Percentiles rank a stretch among this genome's conserved stretches.
Conservation (phyloP, 2,329 filamentous ascomycete species). For the Fusarium praegraminearum region DNA sequence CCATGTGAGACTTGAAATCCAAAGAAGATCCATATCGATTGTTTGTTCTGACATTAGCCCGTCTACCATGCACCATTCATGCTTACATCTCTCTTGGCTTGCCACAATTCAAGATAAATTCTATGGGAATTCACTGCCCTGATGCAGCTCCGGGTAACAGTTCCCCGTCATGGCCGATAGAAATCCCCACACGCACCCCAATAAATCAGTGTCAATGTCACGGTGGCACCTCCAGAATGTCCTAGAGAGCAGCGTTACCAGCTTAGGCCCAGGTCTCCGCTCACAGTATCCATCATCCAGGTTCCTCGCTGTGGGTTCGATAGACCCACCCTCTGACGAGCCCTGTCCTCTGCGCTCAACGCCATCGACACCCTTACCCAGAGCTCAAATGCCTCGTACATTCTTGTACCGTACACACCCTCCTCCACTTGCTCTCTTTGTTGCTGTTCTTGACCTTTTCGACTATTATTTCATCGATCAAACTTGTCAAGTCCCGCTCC, state of each 20-base stretch:
- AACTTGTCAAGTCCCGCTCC: constrained; percentile 41
- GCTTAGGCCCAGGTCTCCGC: constrained; percentile 14
- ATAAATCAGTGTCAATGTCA: constrained; percentile 31
- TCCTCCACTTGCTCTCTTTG: constrained; percentile 40
- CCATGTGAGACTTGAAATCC: not conserved
- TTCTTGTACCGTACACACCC: constrained; percentile 25
- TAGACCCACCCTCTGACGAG: constrained; percentile 39
- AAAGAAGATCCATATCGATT: not conserved
- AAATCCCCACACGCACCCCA: constrained; percentile 34
- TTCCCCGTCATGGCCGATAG: constrained; percentile 16
- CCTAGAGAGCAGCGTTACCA: not conserved
- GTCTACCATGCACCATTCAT: not conserved
- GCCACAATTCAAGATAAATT: not conserved
- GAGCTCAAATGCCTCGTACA: constrained; percentile 33
- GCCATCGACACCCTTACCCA: constrained; percentile 37
- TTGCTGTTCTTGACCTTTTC: constrained; percentile 21
- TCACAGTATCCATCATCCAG: constrained; percentile 39
- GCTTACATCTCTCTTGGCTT: constrained; percentile 4
- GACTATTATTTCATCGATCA: constrained; percentile 32
- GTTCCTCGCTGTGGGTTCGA: constrained; percentile 24
- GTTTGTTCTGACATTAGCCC: not conserved
- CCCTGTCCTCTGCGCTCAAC: constrained; percentile 24
- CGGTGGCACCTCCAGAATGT: constrained; percentile 43
- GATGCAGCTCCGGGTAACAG: not conserved
- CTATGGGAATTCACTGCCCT: not conserved